phyloP scores from a whole-genome alignment of 768 basidiomycete genomes.

The Hericium erinaceus region DNA sequence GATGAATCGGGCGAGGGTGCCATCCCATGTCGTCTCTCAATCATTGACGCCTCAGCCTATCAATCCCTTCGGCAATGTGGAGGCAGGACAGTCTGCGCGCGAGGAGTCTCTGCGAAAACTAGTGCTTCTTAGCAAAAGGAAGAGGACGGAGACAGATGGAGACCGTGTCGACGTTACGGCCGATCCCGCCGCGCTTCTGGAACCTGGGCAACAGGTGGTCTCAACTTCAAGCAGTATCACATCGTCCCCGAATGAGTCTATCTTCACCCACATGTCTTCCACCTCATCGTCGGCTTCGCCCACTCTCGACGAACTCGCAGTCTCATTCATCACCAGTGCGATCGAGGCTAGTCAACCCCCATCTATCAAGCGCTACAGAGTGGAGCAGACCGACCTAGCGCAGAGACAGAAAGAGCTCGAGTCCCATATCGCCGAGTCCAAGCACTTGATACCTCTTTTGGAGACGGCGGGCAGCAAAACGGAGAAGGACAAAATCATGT shows the following conservation, averaged over 20 bases:
- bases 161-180: constrained; percentile 29
- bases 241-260: neutral
- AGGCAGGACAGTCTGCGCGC: constrained; percentile 19
- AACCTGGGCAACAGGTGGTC: neutral
- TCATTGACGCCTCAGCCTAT: neutral
- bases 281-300: neutral
- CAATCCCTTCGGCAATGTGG: neutral
- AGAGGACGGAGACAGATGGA: constrained; percentile 13
- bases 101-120: constrained; percentile 26
- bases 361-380: neutral
- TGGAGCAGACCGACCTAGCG: neutral
- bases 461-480: neutral
- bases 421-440: neutral
- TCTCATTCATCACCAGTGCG: neutral
- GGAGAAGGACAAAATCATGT: neutral
- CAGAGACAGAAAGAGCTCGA: constrained; percentile 1
- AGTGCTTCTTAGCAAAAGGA: constrained; percentile 28
- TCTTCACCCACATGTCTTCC: neutral
- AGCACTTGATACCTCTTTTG: neutral
- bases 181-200: neutral
- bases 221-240: neutral
- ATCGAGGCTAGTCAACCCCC: neutral
- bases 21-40: neutral
- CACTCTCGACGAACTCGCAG: neutral
- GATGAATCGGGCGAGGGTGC: neutral